Conservation (phyloP, 306 rosid species). For the Dalbergia cochinchinensis region DNA sequence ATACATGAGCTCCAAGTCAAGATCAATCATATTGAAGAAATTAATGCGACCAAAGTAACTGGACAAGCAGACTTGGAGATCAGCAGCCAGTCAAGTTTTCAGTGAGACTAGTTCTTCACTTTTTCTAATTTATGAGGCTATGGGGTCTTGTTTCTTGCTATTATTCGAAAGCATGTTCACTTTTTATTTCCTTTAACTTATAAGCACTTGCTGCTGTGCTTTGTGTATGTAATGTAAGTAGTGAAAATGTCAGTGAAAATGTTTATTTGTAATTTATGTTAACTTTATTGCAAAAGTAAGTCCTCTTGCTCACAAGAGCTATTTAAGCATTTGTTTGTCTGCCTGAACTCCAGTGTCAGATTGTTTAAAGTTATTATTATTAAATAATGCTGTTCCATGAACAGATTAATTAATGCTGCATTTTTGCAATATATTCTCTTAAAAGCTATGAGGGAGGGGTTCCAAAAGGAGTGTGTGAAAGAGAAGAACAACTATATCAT, state of each 20-base stretch:
- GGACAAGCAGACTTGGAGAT: constrained; percentile 61
- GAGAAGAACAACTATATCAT: constrained; percentile 27
- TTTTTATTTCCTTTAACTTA: constrained; percentile 55
- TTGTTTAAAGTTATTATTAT: constrained; percentile 42
- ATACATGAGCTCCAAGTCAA: constrained; percentile 51
- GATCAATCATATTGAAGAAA: constrained; percentile 50
- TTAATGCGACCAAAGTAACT: constrained; percentile 41
- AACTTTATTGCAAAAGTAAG: constrained; percentile 56
- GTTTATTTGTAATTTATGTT: constrained; percentile 69
- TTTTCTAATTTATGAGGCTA: constrained; percentile 59
- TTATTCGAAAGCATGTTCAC: constrained; percentile 52
- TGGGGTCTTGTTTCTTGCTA: constrained; percentile 51
- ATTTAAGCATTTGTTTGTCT: constrained; percentile 48
- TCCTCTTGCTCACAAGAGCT: constrained; percentile 40
- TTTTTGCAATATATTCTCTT: constrained; percentile 14
- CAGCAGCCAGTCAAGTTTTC: constrained; percentile 52
- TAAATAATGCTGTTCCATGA: constrained; percentile 37
- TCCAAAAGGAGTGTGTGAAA: background rate
- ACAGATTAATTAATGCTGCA: constrained; percentile 30
- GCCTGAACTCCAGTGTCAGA: constrained; percentile 40
- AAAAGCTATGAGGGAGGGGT: background rate
- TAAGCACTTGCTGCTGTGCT: constrained; percentile 66
- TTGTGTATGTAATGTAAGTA: constrained; percentile 58
- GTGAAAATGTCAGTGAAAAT: constrained; percentile 48
- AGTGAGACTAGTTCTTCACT: constrained; percentile 50